phyloP scores from a whole-genome alignment of 495 filamentous ascomycete genomes.

The Penicillium atrosanguineum region DNA sequence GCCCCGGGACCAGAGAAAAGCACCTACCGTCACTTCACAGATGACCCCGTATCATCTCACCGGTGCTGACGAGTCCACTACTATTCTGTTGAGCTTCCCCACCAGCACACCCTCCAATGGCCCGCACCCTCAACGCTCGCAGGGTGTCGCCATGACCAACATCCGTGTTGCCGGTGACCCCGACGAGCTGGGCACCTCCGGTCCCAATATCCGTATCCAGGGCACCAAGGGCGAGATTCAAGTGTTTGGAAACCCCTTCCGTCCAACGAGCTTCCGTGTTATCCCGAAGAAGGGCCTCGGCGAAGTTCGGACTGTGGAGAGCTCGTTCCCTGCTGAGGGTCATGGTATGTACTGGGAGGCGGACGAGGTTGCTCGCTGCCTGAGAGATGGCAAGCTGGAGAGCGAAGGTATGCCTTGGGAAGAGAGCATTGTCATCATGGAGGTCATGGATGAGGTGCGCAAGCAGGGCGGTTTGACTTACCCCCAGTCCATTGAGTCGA shows the following conservation, averaged over 20 bases:
- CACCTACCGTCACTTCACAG: slow-evolving; percentile 57
- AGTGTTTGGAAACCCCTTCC: slow-evolving; percentile 70
- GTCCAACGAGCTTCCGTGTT: slow-evolving; percentile 64
- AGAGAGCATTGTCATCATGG: slow-evolving; percentile 91
- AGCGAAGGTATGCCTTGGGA: slow-evolving; percentile 70
- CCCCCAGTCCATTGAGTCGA: slow-evolving; percentile 77
- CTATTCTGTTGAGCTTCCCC: slow-evolving; percentile 76
- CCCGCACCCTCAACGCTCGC: slow-evolving; percentile 38
- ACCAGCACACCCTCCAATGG: slow-evolving; percentile 50
- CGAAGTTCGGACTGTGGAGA: slow-evolving; percentile 57
- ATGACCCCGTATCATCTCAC: slow-evolving; percentile 76
- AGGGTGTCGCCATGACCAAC: slow-evolving; percentile 77
- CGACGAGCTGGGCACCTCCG: slow-evolving; percentile 57
- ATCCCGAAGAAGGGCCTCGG: slow-evolving; percentile 41
- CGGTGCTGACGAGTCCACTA: slow-evolving; percentile 80
- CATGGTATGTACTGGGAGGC: slow-evolving; percentile 96
- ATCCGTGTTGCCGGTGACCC: slow-evolving; percentile 68
- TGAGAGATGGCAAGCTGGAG: slow-evolving; percentile 79
- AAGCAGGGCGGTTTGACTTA: slow-evolving; percentile 74
- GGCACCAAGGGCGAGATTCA: slow-evolving; percentile 86
- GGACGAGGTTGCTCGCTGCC: slow-evolving; percentile 80
- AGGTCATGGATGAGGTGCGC: slow-evolving; percentile 88
- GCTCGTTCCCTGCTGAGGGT: slow-evolving; percentile 63
- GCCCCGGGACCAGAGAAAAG: slow-evolving; percentile 49
- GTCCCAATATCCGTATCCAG: slow-evolving; percentile 75